Evolutionary conservation across 768 basidiomycete genomes (phyloP).

Genomic region (Sarcodon aspratus): DNA sequence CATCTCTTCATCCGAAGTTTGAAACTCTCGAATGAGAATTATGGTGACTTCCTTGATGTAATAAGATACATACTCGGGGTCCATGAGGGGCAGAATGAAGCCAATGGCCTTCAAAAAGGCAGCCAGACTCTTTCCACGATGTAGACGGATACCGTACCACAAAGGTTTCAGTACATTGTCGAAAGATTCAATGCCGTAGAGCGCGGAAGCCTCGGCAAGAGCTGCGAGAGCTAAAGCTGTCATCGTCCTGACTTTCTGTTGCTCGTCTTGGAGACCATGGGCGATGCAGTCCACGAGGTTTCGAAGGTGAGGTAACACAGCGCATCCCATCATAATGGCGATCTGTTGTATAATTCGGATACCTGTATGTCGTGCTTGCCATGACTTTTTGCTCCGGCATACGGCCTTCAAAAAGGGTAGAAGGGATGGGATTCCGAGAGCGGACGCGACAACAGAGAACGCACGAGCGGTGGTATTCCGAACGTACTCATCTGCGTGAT

Average conservation of each 20-base stretch:
- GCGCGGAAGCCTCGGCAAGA: constrained; percentile 92
- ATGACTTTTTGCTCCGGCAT: constrained; percentile 97
- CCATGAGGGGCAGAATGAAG: constrained; percentile 99
- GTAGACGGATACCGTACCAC: constrained; percentile 89
- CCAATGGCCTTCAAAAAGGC: constrained; percentile 97
- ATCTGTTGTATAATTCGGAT: constrained; percentile 99
- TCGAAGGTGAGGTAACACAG: constrained; percentile 91
- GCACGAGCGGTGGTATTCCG: constrained; percentile 98
- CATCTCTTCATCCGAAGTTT: constrained; percentile 99
- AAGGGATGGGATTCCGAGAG: constrained; percentile 93
- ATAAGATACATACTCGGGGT: constrained; percentile 98
- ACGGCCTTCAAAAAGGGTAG: constrained; percentile 98
- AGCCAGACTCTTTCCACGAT: constrained; percentile 90
- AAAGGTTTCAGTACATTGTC: constrained; percentile 93
- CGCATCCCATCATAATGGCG: constrained; percentile 99
- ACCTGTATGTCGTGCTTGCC: constrained; percentile 99
- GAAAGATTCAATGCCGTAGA: constrained; percentile 99
- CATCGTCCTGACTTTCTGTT: constrained; percentile 96
- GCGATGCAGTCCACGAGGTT: constrained; percentile 96
- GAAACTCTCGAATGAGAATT: constrained; percentile 96
- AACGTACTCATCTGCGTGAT: constrained; percentile 98
- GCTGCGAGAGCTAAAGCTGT: constrained; percentile 88
- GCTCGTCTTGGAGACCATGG: constrained; percentile 85
- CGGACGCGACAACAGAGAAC: constrained; percentile 97
- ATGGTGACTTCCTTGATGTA: constrained; percentile 98